A percentile compares a stretch with the other conserved stretches of the same genome.
These are phyloP conservation scores for Amphirosellinia nigrospora DNA, from an alignment of 495 filamentous ascomycete genomes.

Conservation along the genomic window DNA sequence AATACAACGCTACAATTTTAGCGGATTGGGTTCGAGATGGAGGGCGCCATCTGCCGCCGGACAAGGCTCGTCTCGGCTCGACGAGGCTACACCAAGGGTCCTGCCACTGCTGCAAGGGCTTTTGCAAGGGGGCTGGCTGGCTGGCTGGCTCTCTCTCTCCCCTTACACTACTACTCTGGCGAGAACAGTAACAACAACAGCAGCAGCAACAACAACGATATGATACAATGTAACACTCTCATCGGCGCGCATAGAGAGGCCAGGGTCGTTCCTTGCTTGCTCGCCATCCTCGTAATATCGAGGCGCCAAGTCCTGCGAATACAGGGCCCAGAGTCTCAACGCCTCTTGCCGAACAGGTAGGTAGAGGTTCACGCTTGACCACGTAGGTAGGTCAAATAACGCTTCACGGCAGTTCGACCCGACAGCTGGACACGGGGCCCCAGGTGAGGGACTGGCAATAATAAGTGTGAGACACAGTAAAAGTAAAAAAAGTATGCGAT, in stretches of 20 bases:
- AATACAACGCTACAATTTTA: conserved; percentile 8
- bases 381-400: neutral
- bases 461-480: conserved; percentile 7
- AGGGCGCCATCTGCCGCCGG: neutral
- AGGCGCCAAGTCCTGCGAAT: neutral
- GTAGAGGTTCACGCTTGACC: neutral
- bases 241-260: neutral
- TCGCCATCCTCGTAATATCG: conserved; percentile 7
- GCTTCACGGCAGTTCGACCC: neutral
- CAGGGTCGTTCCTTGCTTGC: conserved; percentile 2
- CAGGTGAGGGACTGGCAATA: neutral
- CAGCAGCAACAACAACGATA: neutral
- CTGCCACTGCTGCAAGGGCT: conserved; percentile 11
- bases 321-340: neutral
- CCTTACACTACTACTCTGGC: neutral
- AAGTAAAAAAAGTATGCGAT: neutral
- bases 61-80: conserved; percentile 14
- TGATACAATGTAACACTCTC: neutral
- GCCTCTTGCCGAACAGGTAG: conserved; percentile 1
- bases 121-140: too few species aligned
- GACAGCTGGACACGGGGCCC: neutral
- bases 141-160: neutral
- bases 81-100: conserved; percentile 8
- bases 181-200: neutral
- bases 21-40: too few species aligned